Percentiles rank a stretch among this genome's conserved stretches.
Evolutionary conservation across 345 rosid species (phyloP).

Genomic region (Trapa incisa): DNA sequence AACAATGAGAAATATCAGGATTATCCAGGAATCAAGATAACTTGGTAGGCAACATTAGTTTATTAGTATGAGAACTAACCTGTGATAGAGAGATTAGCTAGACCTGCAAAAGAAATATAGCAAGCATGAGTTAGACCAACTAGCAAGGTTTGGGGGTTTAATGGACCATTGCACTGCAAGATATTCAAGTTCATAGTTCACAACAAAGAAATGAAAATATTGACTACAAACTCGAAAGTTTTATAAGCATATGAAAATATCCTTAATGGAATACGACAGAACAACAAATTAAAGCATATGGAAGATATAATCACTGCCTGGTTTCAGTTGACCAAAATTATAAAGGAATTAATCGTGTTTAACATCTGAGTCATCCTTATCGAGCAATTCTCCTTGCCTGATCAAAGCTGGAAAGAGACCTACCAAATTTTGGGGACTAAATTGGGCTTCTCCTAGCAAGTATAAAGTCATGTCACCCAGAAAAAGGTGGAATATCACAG

Average conservation of each 20-base stretch:
- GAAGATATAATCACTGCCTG: too few species aligned
- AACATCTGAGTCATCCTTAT: not conserved
- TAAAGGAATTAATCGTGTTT: not conserved
- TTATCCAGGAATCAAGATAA: not conserved
- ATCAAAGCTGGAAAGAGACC: not conserved
- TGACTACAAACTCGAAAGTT: not conserved
- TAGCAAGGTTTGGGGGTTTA: not conserved
- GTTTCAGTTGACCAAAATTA: too few species aligned
- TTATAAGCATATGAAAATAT: too few species aligned
- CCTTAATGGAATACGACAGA: too few species aligned
- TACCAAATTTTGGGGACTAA: not conserved
- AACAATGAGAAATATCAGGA: not conserved
- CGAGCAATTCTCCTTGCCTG: not conserved
- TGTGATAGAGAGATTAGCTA: slow-evolving; percentile 17
- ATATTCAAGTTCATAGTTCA: not conserved
- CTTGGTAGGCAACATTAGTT: not conserved
- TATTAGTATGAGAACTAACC: slow-evolving; percentile 7
- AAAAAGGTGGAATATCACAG: too few species aligned
- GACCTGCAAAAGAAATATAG: slow-evolving; percentile 10
- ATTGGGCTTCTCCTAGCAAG: not conserved
- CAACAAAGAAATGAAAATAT: not conserved
- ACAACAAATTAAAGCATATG: too few species aligned
- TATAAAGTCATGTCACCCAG: too few species aligned
- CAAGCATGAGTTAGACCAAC: not conserved
- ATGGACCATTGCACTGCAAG: not conserved